These are phyloP conservation scores for Diaporthe citriasiana DNA, from an alignment of 2,329 filamentous ascomycete genomes.

Conservation along the genomic window DNA sequence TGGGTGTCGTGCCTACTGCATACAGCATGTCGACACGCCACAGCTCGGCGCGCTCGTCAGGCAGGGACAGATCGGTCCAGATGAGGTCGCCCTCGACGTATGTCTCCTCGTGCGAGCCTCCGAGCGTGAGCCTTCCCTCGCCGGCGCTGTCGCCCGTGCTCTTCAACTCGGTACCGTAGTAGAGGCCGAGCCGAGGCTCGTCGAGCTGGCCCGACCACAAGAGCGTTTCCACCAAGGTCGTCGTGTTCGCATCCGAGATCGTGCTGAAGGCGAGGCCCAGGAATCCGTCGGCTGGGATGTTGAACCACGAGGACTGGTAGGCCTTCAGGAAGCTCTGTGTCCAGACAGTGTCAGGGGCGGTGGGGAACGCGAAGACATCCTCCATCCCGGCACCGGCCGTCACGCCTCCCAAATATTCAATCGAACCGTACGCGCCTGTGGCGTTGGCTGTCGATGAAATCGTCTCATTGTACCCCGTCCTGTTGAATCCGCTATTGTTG, in stretches of 20 bases:
- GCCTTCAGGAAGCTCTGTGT: conserved; percentile 50
- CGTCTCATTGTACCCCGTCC: conserved; percentile 48
- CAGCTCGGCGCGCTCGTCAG: conserved; percentile 47
- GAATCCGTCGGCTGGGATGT: conserved; percentile 52
- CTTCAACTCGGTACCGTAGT: conserved; percentile 46
- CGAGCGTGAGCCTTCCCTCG: conserved; percentile 51
- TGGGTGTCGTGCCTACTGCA: conserved; percentile 42
- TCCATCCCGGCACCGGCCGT: conserved; percentile 47
- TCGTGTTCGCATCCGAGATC: conserved; percentile 49
- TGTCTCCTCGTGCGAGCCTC: conserved; percentile 50
- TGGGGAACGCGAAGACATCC: conserved; percentile 47
- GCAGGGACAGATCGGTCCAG: conserved; percentile 42
- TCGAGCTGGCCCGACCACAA: conserved; percentile 50
- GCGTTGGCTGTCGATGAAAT: conserved; percentile 47
- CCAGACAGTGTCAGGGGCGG: conserved; percentile 45
- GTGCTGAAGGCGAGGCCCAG: conserved; percentile 53
- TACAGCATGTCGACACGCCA: conserved; percentile 49
- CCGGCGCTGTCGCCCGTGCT: conserved; percentile 43
- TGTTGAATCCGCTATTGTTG: conserved; percentile 47
- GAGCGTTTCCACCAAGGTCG: conserved; percentile 52
- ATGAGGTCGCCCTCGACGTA: conserved; percentile 48
- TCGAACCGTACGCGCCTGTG: conserved; percentile 45
- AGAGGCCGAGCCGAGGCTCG: conserved; percentile 51
- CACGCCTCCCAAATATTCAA: conserved; percentile 52
- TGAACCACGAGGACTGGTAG: conserved; percentile 49